Evolutionary conservation across 2,329 filamentous ascomycete genomes (phyloP).

Genomic region (Dothistroma septosporum): DNA sequence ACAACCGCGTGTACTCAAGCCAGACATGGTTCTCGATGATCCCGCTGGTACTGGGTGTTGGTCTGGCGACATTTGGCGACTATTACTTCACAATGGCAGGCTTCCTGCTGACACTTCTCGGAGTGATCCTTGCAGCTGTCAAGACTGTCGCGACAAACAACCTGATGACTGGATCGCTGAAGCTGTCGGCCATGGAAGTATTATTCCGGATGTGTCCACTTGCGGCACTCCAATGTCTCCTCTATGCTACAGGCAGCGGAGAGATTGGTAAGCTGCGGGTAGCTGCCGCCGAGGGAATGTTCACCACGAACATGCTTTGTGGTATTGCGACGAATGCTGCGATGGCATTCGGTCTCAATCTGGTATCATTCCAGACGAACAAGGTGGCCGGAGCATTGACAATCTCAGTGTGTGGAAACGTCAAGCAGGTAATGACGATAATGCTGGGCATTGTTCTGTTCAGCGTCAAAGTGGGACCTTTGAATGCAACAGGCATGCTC

Average conservation of each 20-base stretch:
- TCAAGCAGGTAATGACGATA: constrained; percentile 38
- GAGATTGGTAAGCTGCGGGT: constrained; percentile 38
- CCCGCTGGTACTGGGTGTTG: constrained; percentile 58
- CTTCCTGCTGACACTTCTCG: constrained; percentile 37
- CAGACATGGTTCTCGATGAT: constrained; percentile 58
- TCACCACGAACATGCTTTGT: constrained; percentile 22
- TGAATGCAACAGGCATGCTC: constrained; percentile 53
- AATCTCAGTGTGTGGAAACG: constrained; percentile 36
- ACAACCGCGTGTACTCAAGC: constrained; percentile 53
- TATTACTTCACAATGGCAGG: constrained; percentile 58
- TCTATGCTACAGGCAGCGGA: constrained; percentile 20
- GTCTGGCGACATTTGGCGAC: constrained; percentile 59
- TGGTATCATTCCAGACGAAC: constrained; percentile 39
- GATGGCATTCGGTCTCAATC: constrained; percentile 36
- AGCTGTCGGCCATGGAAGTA: constrained; percentile 57
- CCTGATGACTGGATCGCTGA: constrained; percentile 59
- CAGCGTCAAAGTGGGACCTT: constrained; percentile 30
- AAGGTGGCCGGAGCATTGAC: constrained; percentile 38
- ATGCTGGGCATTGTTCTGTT: constrained; percentile 37
- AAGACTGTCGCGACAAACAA: constrained; percentile 63
- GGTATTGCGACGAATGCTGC: constrained; percentile 33
- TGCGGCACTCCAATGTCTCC: constrained; percentile 21
- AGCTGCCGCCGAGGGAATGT: constrained; percentile 22
- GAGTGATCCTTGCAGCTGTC: constrained; percentile 36
- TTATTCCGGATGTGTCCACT: constrained; percentile 41